Evolutionary conservation across 768 basidiomycete genomes (phyloP).

Genomic region (Neoboletus magnificus): DNA sequence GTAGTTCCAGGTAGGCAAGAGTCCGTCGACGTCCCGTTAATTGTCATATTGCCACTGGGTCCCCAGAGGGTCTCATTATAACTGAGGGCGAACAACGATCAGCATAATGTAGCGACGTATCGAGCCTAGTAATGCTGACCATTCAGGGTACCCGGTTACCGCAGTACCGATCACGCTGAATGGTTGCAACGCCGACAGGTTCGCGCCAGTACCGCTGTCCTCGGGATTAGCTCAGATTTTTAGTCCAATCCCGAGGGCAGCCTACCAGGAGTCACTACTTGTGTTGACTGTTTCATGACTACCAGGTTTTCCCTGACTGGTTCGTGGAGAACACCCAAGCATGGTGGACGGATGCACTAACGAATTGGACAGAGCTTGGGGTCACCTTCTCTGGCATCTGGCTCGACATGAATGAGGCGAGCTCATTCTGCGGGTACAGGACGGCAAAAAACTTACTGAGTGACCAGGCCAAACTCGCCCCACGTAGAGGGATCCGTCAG

Average conservation of each 20-base stretch:
- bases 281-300: background rate
- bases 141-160: constrained; percentile 64
- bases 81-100: constrained; percentile 30
- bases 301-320: constrained; percentile 60
- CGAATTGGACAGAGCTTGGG: constrained; percentile 50
- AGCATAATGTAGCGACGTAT: background rate
- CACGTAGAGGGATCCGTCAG: constrained; percentile 66
- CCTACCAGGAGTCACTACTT: constrained; percentile 47
- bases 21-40: constrained; percentile 62
- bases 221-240: background rate
- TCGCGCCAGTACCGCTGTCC: constrained; percentile 46
- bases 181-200: constrained; percentile 56
- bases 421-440: constrained; percentile 51
- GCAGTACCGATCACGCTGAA: constrained; percentile 49
- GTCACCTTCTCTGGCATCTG: constrained; percentile 66
- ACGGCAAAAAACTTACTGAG: constrained; percentile 40
- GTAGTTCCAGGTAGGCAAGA: constrained; percentile 22
- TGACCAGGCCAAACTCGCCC: constrained; percentile 80
- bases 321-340: constrained; percentile 48
- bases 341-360: constrained; percentile 62
- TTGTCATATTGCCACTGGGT: constrained; percentile 70
- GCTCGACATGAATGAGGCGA: constrained; percentile 68
- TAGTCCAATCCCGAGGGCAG: background rate
- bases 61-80: constrained; percentile 63
- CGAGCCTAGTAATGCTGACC: constrained; percentile 39